Evolutionary conservation across 2,329 filamentous ascomycete genomes (phyloP).

Genomic region (Penicillium sclerotiorum): DNA sequence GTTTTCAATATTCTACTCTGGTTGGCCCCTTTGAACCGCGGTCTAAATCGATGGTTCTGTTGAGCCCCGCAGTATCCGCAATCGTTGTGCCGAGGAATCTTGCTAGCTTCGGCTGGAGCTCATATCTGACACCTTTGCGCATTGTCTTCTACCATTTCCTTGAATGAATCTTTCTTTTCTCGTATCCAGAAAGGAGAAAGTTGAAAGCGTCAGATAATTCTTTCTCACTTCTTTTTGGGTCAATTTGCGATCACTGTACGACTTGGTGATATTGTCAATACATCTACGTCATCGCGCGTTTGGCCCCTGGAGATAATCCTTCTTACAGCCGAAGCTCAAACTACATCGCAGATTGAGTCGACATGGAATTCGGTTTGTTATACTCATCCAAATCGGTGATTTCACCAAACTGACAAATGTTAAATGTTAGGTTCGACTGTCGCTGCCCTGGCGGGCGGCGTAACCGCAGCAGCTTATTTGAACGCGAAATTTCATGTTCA

Average conservation of each 20-base stretch:
- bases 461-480: constrained; percentile 36
- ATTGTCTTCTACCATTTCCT: neutral
- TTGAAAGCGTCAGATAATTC: too few species aligned
- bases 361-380: constrained; percentile 3
- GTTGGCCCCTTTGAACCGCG: too few species aligned
- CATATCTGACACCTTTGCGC: neutral
- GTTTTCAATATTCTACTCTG: too few species aligned
- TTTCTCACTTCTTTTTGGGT: neutral
- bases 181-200: too few species aligned
- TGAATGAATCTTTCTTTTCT: too few species aligned
- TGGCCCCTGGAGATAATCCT: neutral
- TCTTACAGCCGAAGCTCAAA: neutral
- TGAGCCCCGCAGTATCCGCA: neutral
- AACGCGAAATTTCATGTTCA: constrained; percentile 70
- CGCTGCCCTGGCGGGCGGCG: constrained; percentile 29
- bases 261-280: neutral
- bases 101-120: neutral
- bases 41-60: too few species aligned
- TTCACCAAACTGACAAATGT: neutral
- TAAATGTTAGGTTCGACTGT: constrained; percentile 24
- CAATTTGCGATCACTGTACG: neutral
- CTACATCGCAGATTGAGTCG: neutral
- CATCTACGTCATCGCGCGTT: neutral
- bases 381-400: neutral
- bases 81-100: constrained; percentile 11